These are phyloP conservation scores for Tylopilus subfusipes DNA, from an alignment of 768 basidiomycete genomes.

Conservation along the genomic window DNA sequence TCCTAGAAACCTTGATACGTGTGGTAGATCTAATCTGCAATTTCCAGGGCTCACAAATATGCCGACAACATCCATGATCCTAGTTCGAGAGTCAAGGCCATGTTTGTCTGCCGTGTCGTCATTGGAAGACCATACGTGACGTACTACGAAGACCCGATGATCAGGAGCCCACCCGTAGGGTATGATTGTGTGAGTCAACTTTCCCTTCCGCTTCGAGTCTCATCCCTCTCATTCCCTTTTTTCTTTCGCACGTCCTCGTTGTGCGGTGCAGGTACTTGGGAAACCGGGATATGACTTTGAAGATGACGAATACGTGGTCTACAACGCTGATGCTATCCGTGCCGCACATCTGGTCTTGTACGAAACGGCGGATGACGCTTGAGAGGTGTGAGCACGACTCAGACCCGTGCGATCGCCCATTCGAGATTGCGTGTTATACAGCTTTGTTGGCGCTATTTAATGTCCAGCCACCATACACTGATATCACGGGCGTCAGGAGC, in stretches of 20 bases:
- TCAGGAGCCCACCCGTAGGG: constrained; percentile 16
- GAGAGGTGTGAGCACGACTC: not conserved
- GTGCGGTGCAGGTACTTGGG: constrained; percentile 12
- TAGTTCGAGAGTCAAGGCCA: constrained; percentile 11
- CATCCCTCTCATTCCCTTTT: not conserved
- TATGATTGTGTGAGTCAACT: constrained; percentile 22
- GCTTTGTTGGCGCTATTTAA: not conserved
- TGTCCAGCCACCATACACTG: too few relatives aligned
- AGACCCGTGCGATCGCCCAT: not conserved
- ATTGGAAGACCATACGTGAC: constrained; percentile 12
- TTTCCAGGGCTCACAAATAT: constrained; percentile 20
- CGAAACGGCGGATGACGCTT: not conserved
- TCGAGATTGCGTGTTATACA: too few relatives aligned
- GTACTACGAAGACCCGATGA: constrained; percentile 4
- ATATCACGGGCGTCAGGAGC: not conserved
- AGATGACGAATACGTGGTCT: constrained; percentile 27
- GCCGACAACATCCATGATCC: constrained; percentile 10
- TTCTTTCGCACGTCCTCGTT: not conserved
- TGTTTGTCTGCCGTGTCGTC: constrained; percentile 25
- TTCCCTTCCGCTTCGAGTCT: too few relatives aligned
- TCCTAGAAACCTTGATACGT: not conserved
- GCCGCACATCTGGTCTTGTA: constrained; percentile 27
- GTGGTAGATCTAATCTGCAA: not conserved
- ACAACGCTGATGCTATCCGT: constrained; percentile 23
- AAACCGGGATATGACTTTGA: constrained; percentile 9